phyloP scores from a whole-genome alignment of 768 basidiomycete species.

The Mycena maculata region DNA sequence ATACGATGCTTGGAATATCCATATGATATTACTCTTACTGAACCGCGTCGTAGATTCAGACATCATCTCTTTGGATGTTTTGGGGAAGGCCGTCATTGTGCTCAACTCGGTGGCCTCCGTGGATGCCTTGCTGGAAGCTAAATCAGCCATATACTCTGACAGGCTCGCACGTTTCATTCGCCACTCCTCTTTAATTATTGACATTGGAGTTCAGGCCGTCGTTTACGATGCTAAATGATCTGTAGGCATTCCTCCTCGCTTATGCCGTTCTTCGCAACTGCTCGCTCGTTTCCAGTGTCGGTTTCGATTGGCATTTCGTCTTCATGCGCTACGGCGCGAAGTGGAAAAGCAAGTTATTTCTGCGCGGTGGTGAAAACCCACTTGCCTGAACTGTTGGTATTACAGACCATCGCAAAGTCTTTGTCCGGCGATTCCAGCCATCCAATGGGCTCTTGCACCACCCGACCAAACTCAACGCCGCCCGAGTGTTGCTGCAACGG shows the following conservation, averaged over 20 bases:
- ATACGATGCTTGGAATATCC: not conserved
- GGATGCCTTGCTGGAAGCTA: slow-evolving; percentile 13
- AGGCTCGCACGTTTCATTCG: not conserved
- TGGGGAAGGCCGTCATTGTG: slow-evolving; percentile 21
- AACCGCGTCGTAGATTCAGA: slow-evolving; percentile 8
- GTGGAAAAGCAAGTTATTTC: slow-evolving; percentile 18
- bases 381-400: too few species aligned
- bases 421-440: slow-evolving; percentile 28
- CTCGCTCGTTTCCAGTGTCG: not conserved
- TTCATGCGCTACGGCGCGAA: slow-evolving; percentile 17
- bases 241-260: not conserved
- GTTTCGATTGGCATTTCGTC: slow-evolving; percentile 3
- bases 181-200: not conserved
- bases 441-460: slow-evolving; percentile 19
- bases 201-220: not conserved
- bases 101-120: slow-evolving; percentile 6
- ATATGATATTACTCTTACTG: not conserved
- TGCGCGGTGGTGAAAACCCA: too few species aligned
- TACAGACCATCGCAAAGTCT: slow-evolving; percentile 18
- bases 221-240: slow-evolving; percentile 26
- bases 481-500: slow-evolving; percentile 14
- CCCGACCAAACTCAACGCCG: slow-evolving; percentile 17
- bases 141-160: slow-evolving; percentile 22
- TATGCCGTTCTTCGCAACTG: not conserved
- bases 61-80: slow-evolving; percentile 13